Conservation (phyloP, 1,284 basidiomycete species). For the Serendipita sp. region DNA sequence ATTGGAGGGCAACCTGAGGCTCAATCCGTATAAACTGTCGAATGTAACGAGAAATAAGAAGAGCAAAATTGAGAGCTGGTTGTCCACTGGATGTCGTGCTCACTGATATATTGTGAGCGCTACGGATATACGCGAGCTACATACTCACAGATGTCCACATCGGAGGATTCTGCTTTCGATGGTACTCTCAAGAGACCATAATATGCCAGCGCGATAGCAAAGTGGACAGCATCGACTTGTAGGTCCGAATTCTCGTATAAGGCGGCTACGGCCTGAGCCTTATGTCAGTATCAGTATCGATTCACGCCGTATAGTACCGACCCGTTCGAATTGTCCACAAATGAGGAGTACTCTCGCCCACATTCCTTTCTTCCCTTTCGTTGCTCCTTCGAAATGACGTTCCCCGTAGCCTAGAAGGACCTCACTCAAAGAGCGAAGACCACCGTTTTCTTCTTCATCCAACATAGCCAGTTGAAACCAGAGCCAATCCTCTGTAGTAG, state of each 20-base stretch:
- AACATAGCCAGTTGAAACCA: conserved; percentile 94
- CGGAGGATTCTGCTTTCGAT: conserved; percentile 61
- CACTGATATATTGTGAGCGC: conserved; percentile 27
- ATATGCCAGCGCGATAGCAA: conserved; percentile 84
- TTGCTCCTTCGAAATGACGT: conserved; percentile 77
- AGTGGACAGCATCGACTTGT: conserved; percentile 88
- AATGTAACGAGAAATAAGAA: conserved; percentile 85
- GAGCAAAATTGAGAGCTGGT: conserved; percentile 68
- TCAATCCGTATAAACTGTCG: conserved; percentile 85
- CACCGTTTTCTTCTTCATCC: conserved; percentile 66
- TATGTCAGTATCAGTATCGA: conserved; percentile 1
- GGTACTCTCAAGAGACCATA: conserved; percentile 86
- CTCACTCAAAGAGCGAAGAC: conserved; percentile 65
- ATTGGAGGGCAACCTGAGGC: conserved; percentile 86
- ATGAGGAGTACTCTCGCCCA: conserved; percentile 88
- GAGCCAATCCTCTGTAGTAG: conserved; percentile 94
- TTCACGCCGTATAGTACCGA: conserved; percentile 25
- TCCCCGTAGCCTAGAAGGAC: conserved; percentile 81
- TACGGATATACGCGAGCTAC: not conserved
- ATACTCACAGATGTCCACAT: conserved; percentile 63
- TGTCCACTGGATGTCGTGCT: conserved; percentile 48
- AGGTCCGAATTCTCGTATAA: conserved; percentile 80
- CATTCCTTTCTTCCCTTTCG: conserved; percentile 43
- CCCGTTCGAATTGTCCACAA: conserved; percentile 89
- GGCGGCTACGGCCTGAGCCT: conserved; percentile 67